A percentile compares a stretch with the other conserved stretches of the same genome.
phyloP scores from a whole-genome alignment of 495 filamentous ascomycete species.

The Hypoxylon fragiforme region DNA sequence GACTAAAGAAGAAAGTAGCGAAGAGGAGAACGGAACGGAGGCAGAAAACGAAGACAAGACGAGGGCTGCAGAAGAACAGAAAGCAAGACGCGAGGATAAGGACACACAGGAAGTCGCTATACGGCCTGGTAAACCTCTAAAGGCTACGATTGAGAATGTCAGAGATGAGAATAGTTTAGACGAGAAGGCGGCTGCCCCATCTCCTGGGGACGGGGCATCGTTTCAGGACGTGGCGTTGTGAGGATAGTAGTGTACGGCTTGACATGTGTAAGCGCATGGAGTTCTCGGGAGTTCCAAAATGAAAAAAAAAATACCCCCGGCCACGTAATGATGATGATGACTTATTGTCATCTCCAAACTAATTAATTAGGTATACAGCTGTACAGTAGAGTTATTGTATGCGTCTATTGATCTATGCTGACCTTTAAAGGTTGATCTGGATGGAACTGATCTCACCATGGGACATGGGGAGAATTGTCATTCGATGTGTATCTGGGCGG shows the following conservation, averaged over 20 bases:
- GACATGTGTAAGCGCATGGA: constrained; percentile 17
- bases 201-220: constrained; percentile 48
- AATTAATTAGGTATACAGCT: constrained; percentile 23
- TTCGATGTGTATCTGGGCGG: no score
- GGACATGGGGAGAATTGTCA: no score
- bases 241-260: constrained; percentile 1
- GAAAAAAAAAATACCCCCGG: constrained; percentile 22
- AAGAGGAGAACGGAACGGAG: constrained; percentile 37
- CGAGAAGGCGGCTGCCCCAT: constrained; percentile 42
- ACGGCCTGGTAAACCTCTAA: constrained; percentile 33
- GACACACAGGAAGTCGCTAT: constrained; percentile 54
- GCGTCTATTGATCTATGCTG: no score
- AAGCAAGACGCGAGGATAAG: constrained; percentile 56
- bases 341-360: constrained; percentile 3
- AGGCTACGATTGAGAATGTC: constrained; percentile 38
- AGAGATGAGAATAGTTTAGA: constrained; percentile 42
- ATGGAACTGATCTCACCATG: no score
- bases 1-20: constrained; percentile 29
- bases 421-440: no score
- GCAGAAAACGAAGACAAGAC: constrained; percentile 38
- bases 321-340: constrained; percentile 15
- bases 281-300: constrained; percentile 16
- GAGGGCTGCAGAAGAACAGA: constrained; percentile 55
- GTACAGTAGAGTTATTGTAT: constrained; percentile 21
- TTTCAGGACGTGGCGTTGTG: constrained; percentile 61